Conservation (phyloP, 129 eudicot genomes). For the Flaveria ramosissima region DNA sequence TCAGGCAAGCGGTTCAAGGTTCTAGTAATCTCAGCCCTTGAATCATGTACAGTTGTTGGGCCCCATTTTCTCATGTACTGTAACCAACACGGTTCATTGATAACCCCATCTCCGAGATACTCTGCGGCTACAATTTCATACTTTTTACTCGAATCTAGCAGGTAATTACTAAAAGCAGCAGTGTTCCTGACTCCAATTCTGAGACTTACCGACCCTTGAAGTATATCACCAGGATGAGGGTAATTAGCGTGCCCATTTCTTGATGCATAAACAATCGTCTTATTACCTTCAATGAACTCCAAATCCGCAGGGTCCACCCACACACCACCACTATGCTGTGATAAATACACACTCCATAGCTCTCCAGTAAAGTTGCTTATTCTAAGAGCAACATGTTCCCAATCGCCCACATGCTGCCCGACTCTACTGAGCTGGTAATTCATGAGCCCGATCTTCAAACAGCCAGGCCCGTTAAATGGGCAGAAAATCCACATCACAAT, state of each 20-base stretch:
- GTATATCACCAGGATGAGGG: constrained; percentile 65
- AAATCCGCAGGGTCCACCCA: constrained; percentile 72
- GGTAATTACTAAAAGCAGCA: constrained; percentile 53
- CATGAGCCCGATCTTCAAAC: constrained; percentile 68
- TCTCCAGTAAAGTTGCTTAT: constrained; percentile 89
- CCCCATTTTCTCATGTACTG: constrained; percentile 97
- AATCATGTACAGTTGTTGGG: constrained; percentile 70
- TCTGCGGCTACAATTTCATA: constrained; percentile 83
- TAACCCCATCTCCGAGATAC: constrained; percentile 74
- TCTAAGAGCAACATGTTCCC: constrained; percentile 92
- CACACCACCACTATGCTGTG: constrained; percentile 89
- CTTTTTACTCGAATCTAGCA: constrained; percentile 62
- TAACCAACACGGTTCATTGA: constrained; percentile 79
- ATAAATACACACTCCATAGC: constrained; percentile 69
- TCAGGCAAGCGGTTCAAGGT: constrained; percentile 59
- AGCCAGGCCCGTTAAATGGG: constrained; percentile 90
- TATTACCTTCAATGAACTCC: constrained; percentile 82
- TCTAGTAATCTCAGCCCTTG: constrained; percentile 61
- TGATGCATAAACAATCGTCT: constrained; percentile 64
- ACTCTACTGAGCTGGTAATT: constrained; percentile 53
- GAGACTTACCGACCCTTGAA: constrained; percentile 76
- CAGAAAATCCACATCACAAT: constrained; percentile 87
- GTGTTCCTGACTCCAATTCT: constrained; percentile 82
- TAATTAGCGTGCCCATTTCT: constrained; percentile 84
- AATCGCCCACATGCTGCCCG: constrained; percentile 90